Evolutionary conservation across 2,329 filamentous ascomycete species (phyloP), one percentile per base, ranked within the genome.

Genomic region (Colletotrichum cereale): DNA sequence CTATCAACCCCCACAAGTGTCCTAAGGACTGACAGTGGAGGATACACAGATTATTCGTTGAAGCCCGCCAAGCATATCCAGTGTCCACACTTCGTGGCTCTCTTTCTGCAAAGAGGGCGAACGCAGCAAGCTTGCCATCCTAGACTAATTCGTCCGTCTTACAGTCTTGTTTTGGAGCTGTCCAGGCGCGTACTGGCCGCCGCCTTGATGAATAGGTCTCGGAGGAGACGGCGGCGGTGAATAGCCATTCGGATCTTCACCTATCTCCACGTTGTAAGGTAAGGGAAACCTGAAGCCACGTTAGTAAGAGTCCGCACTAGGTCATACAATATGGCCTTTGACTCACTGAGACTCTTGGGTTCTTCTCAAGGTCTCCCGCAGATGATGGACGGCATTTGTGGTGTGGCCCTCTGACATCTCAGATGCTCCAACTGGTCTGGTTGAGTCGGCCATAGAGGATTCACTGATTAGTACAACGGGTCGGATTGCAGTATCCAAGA

Each of bases 191-290:
- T 72, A 72, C 34, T 56, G 55, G 38, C 70, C 70, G 2, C 70
- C 70, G n/a, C 70, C 70, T 62, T 72, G 70, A 50, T 72, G 70
- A 26, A 72, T 52, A 12, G 70, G 70, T 26, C 67, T 71, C 8
- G 67, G 67, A 18, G 70, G 66, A 53, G 70, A 70, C 6, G 70
- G 70, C 14, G 70, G 65, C 38, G 52, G 65, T 29, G 50, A 57
- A 26, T 67, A 40, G 48, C 29, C 31, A 36, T 29, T 48, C 14
- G 55, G 5, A 24, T 29, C 47, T 8, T 53, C 65, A 14, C 29
- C 34, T 24, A 16, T 40, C 10, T 36, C 34, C 14, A 26, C 18
- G 5, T 60, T 60, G 16, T 16, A 31, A n/a, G 44, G 11, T 16
- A 24, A 48, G 11, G 11, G 36, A 21, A 16, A 47, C 29, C 60